These are phyloP conservation scores for Rhexocercosporidium sp. DNA, from an alignment of 2,329 filamentous ascomycete species.

Conservation along the genomic window DNA sequence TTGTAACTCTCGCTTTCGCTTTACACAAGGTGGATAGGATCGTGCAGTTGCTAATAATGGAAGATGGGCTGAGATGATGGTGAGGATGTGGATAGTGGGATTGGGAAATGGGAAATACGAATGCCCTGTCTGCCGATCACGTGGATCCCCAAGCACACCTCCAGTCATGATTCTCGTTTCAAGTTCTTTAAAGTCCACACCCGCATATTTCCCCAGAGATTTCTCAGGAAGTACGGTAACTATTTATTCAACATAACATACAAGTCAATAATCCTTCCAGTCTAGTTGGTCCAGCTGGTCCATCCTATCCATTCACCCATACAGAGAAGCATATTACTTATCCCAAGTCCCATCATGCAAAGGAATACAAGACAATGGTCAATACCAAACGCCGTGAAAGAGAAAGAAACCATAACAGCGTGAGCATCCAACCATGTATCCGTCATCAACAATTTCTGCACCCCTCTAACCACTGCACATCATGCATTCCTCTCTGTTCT, in stretches of 20 bases:
- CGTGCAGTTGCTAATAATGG: not conserved
- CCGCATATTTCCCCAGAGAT: too few species aligned
- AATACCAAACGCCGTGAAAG: slow-evolving; percentile 20
- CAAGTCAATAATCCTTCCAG: slow-evolving; percentile 18
- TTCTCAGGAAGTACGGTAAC: not conserved
- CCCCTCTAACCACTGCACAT: slow-evolving; percentile 88
- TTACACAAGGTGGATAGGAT: not conserved
- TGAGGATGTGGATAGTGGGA: not conserved
- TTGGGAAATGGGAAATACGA: not conserved
- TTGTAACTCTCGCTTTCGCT: not conserved
- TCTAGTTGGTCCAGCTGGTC: slow-evolving; percentile 10
- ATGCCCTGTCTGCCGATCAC: too few species aligned
- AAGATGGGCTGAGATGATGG: not conserved
- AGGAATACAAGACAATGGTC: not conserved
- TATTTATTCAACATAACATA: slow-evolving; percentile 23
- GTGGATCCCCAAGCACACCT: too few species aligned
- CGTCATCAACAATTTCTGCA: slow-evolving; percentile 27
- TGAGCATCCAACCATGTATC: slow-evolving; percentile 36
- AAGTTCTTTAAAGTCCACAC: too few species aligned
- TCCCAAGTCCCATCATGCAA: slow-evolving; percentile 16
- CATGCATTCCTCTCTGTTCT: slow-evolving; percentile 91
- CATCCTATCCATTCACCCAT: slow-evolving; percentile 16
- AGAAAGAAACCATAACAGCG: slow-evolving; percentile 30
- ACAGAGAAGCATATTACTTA: slow-evolving; percentile 24
- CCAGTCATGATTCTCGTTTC: too few species aligned